Evolutionary conservation across 164 flowering plant species (phyloP).

Genomic region (Dillenia turbinata): DNA sequence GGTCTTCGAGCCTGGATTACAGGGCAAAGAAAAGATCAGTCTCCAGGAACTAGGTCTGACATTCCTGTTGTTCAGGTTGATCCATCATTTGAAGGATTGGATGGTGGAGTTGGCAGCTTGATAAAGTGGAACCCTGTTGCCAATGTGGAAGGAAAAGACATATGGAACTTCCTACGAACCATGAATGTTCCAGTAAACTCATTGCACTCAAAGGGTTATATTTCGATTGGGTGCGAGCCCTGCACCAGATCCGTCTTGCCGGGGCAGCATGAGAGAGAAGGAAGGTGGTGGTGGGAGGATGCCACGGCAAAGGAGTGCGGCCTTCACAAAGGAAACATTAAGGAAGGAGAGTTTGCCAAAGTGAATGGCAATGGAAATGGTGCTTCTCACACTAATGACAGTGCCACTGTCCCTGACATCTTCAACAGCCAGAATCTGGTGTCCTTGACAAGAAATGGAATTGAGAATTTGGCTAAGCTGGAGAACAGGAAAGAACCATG

Average conservation of each 20-base stretch:
- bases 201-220: slow-evolving; percentile 72
- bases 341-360: slow-evolving; percentile 22
- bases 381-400: slow-evolving; percentile 25
- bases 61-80: slow-evolving; percentile 90
- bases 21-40: slow-evolving; percentile 82
- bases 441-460: slow-evolving; percentile 60
- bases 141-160: slow-evolving; percentile 55
- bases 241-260: slow-evolving; percentile 95
- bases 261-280: slow-evolving; percentile 97
- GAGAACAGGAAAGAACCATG: slow-evolving; percentile 71
- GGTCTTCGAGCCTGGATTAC: slow-evolving; percentile 93
- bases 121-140: slow-evolving; percentile 98
- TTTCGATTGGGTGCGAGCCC: slow-evolving; percentile 95
- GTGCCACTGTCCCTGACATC: slow-evolving; percentile 40
- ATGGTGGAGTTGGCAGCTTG: slow-evolving; percentile 82
- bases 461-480: slow-evolving; percentile 65
- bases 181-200: slow-evolving; percentile 88
- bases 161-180: slow-evolving; percentile 82
- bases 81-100: slow-evolving; percentile 80
- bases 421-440: slow-evolving; percentile 50
- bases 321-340: slow-evolving; percentile 89
- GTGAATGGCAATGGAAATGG: slow-evolving; percentile 42
- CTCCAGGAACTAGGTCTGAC: slow-evolving; percentile 78
- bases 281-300: slow-evolving; percentile 99
- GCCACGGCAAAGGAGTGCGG: slow-evolving; percentile 98